Percentiles rank a stretch among this genome's conserved stretches.
Evolutionary conservation across 306 rosid species (phyloP).

Genomic region (Corylus heterophylla): DNA sequence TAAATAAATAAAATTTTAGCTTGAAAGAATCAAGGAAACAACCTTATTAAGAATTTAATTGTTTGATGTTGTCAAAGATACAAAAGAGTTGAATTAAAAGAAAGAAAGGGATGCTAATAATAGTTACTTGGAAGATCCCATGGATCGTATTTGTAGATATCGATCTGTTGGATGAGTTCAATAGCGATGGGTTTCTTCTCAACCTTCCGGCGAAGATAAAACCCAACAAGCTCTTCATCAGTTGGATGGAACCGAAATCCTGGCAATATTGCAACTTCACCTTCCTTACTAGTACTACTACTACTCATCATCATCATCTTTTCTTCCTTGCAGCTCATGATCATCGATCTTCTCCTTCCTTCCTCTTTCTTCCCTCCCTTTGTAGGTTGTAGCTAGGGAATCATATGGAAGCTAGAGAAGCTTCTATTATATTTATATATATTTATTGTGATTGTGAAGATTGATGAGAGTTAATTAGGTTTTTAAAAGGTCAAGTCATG

Average conservation of each 20-base stretch:
- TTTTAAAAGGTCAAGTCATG: neutral
- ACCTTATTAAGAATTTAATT: no score
- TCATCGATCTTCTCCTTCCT: no score
- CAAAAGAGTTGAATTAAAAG: neutral
- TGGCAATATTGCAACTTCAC: slow-evolving; percentile 52
- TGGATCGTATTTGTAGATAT: slow-evolving; percentile 83
- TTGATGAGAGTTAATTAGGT: no score
- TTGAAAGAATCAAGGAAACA: no score
- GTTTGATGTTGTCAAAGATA: no score
- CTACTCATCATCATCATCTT: slow-evolving; percentile 21
- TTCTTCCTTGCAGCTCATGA: no score
- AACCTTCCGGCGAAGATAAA: slow-evolving; percentile 80
- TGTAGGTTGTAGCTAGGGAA: neutral
- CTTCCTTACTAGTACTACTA: slow-evolving; percentile 27
- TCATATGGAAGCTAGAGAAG: neutral
- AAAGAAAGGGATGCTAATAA: neutral
- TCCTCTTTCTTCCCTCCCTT: no score
- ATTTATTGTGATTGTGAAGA: no score
- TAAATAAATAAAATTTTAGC: no score
- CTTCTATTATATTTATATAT: no score
- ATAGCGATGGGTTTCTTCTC: slow-evolving; percentile 54
- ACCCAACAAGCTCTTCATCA: slow-evolving; percentile 83
- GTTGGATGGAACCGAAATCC: slow-evolving; percentile 95
- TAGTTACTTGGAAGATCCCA: slow-evolving; percentile 89
- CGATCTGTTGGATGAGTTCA: slow-evolving; percentile 85